Conservation (phyloP, 2,329 filamentous ascomycete genomes). For the Verticillium longisporum region DNA sequence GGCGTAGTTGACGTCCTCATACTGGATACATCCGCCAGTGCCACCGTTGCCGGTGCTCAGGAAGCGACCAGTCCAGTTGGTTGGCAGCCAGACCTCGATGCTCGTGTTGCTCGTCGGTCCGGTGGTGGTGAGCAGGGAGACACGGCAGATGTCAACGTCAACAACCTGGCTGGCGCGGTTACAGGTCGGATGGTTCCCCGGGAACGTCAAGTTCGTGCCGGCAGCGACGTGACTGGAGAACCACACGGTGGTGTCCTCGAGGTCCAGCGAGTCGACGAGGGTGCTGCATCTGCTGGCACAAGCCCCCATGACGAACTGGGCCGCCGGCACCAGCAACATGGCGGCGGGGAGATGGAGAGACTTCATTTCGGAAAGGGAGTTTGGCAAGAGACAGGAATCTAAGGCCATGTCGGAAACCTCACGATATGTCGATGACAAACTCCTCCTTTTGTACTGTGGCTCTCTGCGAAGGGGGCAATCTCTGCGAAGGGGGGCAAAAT, state of each 20-base stretch:
- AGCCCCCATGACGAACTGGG: slow-evolving; percentile 5
- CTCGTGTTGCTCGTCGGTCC: slow-evolving; percentile 35
- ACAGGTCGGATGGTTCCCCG: slow-evolving; percentile 32
- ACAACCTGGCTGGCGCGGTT: slow-evolving; percentile 12
- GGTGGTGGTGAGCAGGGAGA: slow-evolving; percentile 21
- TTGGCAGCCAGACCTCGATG: slow-evolving; percentile 39
- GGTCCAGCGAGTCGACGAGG: slow-evolving; percentile 20
- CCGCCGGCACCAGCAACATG: slow-evolving; percentile 5
- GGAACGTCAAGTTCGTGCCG: slow-evolving; percentile 28
- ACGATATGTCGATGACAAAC: not conserved
- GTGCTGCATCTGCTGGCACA: slow-evolving; percentile 12
- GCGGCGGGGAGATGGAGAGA: slow-evolving; percentile 4
- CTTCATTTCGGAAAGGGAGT: slow-evolving; percentile 6
- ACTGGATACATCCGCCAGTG: slow-evolving; percentile 37
- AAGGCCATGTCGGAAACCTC: not conserved
- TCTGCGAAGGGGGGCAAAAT: no score
- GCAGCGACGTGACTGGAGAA: slow-evolving; percentile 28
- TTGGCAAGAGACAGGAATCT: not conserved
- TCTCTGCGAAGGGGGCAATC: not conserved
- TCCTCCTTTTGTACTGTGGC: slow-evolving; percentile 1
- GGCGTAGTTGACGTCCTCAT: slow-evolving; percentile 35
- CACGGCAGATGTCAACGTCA: slow-evolving; percentile 18
- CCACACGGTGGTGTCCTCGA: slow-evolving; percentile 25
- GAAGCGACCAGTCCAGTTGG: slow-evolving; percentile 36
- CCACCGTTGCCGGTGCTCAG: slow-evolving; percentile 42